Evolutionary conservation across 176 grass and related monocot species (phyloP).

Genomic region (Cocos nucifera): DNA sequence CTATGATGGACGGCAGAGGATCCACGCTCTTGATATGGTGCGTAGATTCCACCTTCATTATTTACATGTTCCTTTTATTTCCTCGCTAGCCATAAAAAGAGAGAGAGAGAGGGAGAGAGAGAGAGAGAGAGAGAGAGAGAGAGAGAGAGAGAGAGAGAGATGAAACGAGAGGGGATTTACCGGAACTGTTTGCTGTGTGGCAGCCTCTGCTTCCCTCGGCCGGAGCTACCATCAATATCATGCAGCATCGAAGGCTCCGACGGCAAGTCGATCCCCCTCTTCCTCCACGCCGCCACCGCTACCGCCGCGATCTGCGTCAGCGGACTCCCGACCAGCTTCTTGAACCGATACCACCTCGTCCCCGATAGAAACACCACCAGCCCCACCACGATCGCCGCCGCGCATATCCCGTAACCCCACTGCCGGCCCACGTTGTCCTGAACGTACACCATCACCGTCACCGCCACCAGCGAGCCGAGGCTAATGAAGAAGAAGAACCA

Average conservation of each 20-base stretch:
- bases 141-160: background rate
- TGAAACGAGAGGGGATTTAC: constrained; percentile 20
- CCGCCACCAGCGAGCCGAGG: constrained; percentile 69
- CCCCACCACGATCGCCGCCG: constrained; percentile 33
- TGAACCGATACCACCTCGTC: constrained; percentile 70
- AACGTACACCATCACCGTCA: constrained; percentile 85
- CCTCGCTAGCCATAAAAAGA: background rate
- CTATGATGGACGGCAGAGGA: no score
- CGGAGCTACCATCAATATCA: constrained; percentile 23
- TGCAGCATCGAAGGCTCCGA: constrained; percentile 44
- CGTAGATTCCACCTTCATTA: no score
- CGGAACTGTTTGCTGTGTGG: constrained; percentile 77
- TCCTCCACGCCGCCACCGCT: constrained; percentile 50
- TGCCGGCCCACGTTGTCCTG: constrained; percentile 68
- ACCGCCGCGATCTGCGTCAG: constrained; percentile 76
- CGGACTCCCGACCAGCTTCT: constrained; percentile 67
- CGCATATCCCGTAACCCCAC: constrained; percentile 68
- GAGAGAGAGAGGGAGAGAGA: background rate
- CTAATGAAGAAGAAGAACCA: constrained; percentile 99
- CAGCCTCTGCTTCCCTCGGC: constrained; percentile 43
- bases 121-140: constrained; percentile 4
- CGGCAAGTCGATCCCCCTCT: constrained; percentile 40
- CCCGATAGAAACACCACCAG: constrained; percentile 58
- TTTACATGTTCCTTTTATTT: no score
- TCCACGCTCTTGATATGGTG: no score